Evolutionary conservation across 768 basidiomycete genomes (phyloP).

Genomic region (Cystofilobasidium ferigula): DNA sequence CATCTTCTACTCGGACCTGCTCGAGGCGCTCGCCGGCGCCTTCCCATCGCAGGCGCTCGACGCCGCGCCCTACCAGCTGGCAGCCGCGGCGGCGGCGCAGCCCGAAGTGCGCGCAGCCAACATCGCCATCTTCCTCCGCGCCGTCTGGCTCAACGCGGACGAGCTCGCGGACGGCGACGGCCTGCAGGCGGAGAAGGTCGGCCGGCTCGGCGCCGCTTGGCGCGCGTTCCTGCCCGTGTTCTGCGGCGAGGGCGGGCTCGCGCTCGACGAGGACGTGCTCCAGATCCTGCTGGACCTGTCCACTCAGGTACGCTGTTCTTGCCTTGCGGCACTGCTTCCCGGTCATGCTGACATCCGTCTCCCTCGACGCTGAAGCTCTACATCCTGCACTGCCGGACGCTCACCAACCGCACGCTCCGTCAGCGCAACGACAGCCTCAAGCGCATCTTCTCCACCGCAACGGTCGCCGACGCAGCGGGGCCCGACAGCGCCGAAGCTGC

Average conservation of each 20-base stretch:
- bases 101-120: neutral
- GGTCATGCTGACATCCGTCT: neutral
- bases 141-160: neutral
- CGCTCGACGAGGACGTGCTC: neutral
- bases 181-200: neutral
- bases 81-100: neutral
- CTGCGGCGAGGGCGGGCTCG: neutral
- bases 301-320: neutral
- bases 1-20: neutral
- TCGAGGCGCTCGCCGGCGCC: neutral
- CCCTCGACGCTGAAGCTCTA: neutral
- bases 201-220: neutral
- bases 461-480: neutral
- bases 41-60: neutral
- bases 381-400: neutral
- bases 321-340: too few species aligned
- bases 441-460: neutral
- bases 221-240: neutral
- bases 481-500: neutral
- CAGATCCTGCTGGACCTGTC: neutral
- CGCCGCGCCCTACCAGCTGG: neutral
- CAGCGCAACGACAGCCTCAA: neutral
- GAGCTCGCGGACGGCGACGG: neutral
- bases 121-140: neutral
- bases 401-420: neutral